phyloP scores from a whole-genome alignment of 768 basidiomycete species.

The Coprinopsis cinerea region DNA sequence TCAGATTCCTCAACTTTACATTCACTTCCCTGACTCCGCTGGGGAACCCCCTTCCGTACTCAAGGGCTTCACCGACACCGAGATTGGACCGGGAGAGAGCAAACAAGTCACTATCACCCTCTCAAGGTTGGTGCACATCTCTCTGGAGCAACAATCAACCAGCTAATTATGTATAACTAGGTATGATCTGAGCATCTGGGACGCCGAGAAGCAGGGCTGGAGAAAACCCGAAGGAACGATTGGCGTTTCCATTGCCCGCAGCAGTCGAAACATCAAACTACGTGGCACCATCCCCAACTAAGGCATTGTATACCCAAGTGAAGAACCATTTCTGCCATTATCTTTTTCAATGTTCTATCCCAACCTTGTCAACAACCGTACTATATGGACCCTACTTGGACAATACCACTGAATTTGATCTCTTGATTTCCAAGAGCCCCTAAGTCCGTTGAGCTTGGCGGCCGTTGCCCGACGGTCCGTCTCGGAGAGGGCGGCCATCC shows the following conservation, averaged over 20 bases:
- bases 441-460: no score
- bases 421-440: no score
- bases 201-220: slow-evolving; percentile 71
- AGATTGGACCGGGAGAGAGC: slow-evolving; percentile 41
- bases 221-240: slow-evolving; percentile 58
- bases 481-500: background rate
- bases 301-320: background rate
- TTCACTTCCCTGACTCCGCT: slow-evolving; percentile 57
- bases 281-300: slow-evolving; percentile 23
- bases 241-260: slow-evolving; percentile 59
- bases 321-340: background rate
- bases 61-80: slow-evolving; percentile 62
- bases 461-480: no score
- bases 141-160: background rate
- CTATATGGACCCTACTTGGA: no score
- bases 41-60: slow-evolving; percentile 69
- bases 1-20: slow-evolving; percentile 70
- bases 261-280: slow-evolving; percentile 58
- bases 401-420: no score
- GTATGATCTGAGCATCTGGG: slow-evolving; percentile 72
- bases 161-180: background rate
- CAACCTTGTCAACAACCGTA: no score
- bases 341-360: no score
- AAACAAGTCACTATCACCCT: slow-evolving; percentile 47
- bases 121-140: slow-evolving; percentile 34